Base-by-base conservation (phyloP, 768 basidiomycete genomes). In the Leccinum arenicola region DNA sequence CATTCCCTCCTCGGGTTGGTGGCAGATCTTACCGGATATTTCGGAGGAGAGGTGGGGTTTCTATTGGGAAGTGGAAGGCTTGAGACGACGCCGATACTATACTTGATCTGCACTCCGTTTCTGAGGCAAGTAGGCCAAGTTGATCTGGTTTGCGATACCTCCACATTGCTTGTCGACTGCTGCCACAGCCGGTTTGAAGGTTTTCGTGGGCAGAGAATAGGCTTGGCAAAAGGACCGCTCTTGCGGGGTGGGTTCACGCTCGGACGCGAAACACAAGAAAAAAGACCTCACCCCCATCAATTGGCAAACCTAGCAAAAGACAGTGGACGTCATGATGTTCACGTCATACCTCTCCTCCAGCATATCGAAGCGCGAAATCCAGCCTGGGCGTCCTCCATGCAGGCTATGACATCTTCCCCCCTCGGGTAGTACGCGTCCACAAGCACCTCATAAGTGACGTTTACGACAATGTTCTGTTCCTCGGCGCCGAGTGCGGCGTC, bases 231-330 rank as follows among this genome's bases (percentile, higher is more conserved):
- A 50, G 1, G 56, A 35, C 31, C 62, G 63, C 10, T 71, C 66
- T 19, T 58, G 63, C 10, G 71, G 56, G 2, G 63, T 38, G 19
- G 67, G 27, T 27, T 27, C 8, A 33, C 31, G 31, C 10, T 31
- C 52, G 4, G 27, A 45, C 4, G 17, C 8, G 4, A 19, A 19
- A 38, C 35, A 0, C 6, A 15, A 31, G 17, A 9, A 17, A 40
- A 40, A 40, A 2, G 10, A 51, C 0, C 55, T 47, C 43, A 81
- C 80, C 65, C 75, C 75, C 29, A 76, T 66, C 36, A 74, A 51
- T 40, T 74, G 73, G 51, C 73, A 79, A 2, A 77, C 72, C 82
- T 81, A 84, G 54, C 73, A 77, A 64, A 81, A 84, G 3, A 82
- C 64, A 3, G 75, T 75, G 48, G 74, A 77, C 48, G 65, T 73